Conservation (phyloP, 2,329 filamentous ascomycete genomes). For the Cladosporium cucumerinum region DNA sequence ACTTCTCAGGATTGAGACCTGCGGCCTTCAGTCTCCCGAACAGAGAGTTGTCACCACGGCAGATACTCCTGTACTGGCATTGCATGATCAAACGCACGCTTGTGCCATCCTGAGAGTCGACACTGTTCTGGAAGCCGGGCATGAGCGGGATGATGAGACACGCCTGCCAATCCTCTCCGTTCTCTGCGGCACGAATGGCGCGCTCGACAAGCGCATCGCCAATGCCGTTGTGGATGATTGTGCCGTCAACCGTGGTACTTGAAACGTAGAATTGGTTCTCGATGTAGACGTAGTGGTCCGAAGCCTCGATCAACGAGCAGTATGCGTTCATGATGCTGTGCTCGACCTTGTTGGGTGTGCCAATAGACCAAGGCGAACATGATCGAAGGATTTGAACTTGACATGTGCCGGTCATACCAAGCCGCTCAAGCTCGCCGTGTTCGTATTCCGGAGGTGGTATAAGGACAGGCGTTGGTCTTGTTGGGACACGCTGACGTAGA, state of each 20-base stretch:
- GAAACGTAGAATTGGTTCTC: constrained; percentile 99
- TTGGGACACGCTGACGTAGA: constrained; percentile 85
- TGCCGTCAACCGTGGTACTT: constrained; percentile 81
- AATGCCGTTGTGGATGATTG: constrained; percentile 86
- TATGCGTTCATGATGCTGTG: constrained; percentile 96
- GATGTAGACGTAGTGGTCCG: constrained; percentile 96
- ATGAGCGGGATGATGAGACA: constrained; percentile 90
- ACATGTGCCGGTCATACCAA: constrained; percentile 89
- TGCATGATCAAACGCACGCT: constrained; percentile 95
- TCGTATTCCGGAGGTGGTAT: constrained; percentile 91
- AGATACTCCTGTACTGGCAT: constrained; percentile 95
- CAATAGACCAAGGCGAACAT: constrained; percentile 85
- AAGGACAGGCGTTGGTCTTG: constrained; percentile 86
- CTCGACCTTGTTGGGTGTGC: constrained; percentile 77
- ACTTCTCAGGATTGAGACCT: constrained; percentile 89
- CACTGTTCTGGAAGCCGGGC: constrained; percentile 97
- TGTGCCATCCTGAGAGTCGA: constrained; percentile 88
- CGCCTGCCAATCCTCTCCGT: constrained; percentile 85
- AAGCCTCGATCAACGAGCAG: constrained; percentile 89
- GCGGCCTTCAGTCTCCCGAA: constrained; percentile 77
- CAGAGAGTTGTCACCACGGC: constrained; percentile 85
- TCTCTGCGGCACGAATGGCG: constrained; percentile 77
- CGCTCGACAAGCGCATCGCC: constrained; percentile 92
- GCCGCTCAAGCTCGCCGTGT: constrained; percentile 75
- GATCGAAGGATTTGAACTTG: constrained; percentile 95